phyloP scores from a whole-genome alignment of 2,329 filamentous ascomycete species.

The Curvularia verruculosa region DNA sequence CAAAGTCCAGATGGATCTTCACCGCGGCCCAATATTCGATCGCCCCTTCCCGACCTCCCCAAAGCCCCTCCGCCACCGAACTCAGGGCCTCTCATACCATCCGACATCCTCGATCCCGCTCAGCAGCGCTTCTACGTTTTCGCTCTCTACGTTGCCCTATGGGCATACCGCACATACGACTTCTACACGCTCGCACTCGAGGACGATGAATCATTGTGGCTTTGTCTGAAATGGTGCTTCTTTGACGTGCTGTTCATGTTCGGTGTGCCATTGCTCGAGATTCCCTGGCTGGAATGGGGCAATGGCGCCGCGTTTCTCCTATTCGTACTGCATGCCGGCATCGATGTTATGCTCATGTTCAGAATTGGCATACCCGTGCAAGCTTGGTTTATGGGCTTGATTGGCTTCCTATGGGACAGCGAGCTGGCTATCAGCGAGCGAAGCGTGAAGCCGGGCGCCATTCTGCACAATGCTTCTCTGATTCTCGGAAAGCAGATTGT shows the following conservation, averaged over 20 bases:
- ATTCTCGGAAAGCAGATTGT: slow-evolving; percentile 97
- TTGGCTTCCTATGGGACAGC: slow-evolving; percentile 86
- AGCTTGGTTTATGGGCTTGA: slow-evolving; percentile 72
- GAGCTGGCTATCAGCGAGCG: slow-evolving; percentile 93
- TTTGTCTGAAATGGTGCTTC: slow-evolving; percentile 91
- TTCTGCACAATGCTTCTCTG: slow-evolving; percentile 89
- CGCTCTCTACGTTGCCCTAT: slow-evolving; percentile 75
- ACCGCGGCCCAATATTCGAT: slow-evolving; percentile 43
- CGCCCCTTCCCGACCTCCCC: slow-evolving; percentile 44
- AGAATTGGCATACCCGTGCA: slow-evolving; percentile 80
- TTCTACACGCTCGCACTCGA: slow-evolving; percentile 79
- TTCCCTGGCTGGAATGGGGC: slow-evolving; percentile 96
- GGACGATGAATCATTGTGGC: slow-evolving; percentile 83
- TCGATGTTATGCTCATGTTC: slow-evolving; percentile 92
- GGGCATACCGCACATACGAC: slow-evolving; percentile 87
- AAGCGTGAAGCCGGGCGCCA: slow-evolving; percentile 83
- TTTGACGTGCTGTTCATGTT: slow-evolving; percentile 89
- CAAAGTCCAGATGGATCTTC: slow-evolving; percentile 33
- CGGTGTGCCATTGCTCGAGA: slow-evolving; percentile 81
- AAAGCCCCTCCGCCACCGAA: slow-evolving; percentile 25
- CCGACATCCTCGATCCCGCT: slow-evolving; percentile 83
- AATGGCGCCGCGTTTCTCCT: slow-evolving; percentile 73
- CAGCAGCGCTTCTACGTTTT: slow-evolving; percentile 87
- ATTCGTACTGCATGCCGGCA: slow-evolving; percentile 72
- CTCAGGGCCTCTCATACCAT: slow-evolving; percentile 73